phyloP scores from a whole-genome alignment of 306 rosid species.

The Prunus davidiana region DNA sequence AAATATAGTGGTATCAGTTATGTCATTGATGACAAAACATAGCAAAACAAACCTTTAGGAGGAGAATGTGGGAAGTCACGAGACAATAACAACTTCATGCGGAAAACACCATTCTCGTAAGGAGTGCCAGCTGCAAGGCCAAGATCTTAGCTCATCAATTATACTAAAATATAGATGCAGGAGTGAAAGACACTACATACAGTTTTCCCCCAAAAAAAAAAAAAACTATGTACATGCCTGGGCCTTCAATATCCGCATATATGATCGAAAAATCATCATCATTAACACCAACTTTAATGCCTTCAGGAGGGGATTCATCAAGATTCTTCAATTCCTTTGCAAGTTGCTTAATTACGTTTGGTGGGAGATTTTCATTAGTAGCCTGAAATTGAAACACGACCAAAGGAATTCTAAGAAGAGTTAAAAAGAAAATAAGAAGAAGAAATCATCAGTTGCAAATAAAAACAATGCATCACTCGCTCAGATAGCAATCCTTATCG shows the following conservation, averaged over 20 bases:
- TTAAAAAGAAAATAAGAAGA: neutral
- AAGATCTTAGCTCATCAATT: conserved; percentile 16
- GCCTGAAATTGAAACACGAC: conserved; percentile 54
- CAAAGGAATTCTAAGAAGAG: conserved; percentile 1
- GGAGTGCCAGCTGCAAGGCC: conserved; percentile 88
- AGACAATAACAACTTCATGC: conserved; percentile 87
- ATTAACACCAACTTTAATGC: conserved; percentile 84
- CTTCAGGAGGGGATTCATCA: conserved; percentile 95
- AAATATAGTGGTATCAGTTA: neutral
- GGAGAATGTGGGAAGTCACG: conserved; percentile 88
- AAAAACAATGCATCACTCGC: neutral
- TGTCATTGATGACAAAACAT: neutral
- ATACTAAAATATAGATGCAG: conserved; percentile 1
- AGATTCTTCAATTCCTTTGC: conserved; percentile 97
- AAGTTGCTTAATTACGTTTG: conserved; percentile 93
- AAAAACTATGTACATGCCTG: conserved; percentile 52
- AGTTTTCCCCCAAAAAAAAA: neutral
- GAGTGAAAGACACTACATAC: neutral
- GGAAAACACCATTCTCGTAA: conserved; percentile 91
- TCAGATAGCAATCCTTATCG: neutral
- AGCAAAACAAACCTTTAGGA: conserved; percentile 67
- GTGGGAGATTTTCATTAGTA: conserved; percentile 96
- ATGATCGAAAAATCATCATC: conserved; percentile 91
- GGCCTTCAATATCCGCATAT: conserved; percentile 93
- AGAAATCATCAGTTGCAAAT: neutral